Evolutionary conservation across 257 asterid genomes (phyloP), one percentile per base, ranked within the genome.

Genomic region (Forsythia suspensa): DNA sequence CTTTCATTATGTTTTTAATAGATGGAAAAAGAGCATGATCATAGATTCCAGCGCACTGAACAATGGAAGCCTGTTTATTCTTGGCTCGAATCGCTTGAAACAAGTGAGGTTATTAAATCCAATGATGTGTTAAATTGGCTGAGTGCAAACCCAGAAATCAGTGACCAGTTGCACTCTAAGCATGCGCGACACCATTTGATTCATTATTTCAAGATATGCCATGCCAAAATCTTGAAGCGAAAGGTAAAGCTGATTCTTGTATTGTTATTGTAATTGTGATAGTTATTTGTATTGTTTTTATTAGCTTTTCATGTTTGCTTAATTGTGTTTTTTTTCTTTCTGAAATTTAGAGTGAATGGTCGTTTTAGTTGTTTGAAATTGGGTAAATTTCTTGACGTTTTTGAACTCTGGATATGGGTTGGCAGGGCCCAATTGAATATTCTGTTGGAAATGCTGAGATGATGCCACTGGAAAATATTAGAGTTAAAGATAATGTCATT

Each of bases 41-140:
- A 63, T 63, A 63, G 69, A 63, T 63, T 63, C 69, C 69, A 63
- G 69, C 69, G 69, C 36, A 63, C 69, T 63, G 69, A 63, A 63
- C 69, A 63, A 24, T 63, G 69, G 69, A 63, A 63, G 38, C 69
- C 69, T 8, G 69, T 63, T 63, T 63, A 63, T 63, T 63, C 69
- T 21, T 63, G 69, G 69, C 39, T 63, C 15, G 69, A 63, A 24
- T 63, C 69, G 10, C 69, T 63, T 21, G 69, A 63, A 13, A 63
- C 39, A 63, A 63, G 7, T 63, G 69, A 63, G 69, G 38, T 24
- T 21, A 63, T 63, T 63, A 63, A 63, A 16, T 63, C 69, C 69
- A 10, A 63, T 20, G 69, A 24, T 10, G 39, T 63, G 38, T 63
- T 63, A 10, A 15, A 63, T 63, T 63, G 69, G 39, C 38, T 21